Conservation (phyloP, 2,329 filamentous ascomycete genomes). For the Lasiodiplodia hormozganensis region DNA sequence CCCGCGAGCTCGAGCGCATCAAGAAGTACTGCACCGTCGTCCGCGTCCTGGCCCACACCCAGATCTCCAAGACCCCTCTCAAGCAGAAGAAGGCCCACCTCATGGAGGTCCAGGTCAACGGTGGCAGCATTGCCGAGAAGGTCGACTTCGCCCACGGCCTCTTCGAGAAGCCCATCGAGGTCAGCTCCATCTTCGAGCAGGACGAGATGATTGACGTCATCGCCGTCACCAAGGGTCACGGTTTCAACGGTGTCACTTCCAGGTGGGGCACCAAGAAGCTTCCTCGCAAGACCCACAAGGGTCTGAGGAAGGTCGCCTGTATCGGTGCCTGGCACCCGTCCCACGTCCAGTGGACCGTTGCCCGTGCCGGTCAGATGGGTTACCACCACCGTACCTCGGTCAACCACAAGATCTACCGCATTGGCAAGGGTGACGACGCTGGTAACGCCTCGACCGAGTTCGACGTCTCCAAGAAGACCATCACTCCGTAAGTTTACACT, state of each 20-base stretch:
- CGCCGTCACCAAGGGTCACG: slow-evolving; percentile 99
- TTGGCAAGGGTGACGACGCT: slow-evolving; percentile 90
- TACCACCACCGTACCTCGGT: slow-evolving; percentile 99
- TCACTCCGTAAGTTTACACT: slow-evolving; percentile 85
- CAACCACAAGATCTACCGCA: slow-evolving; percentile 99
- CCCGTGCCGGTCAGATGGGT: slow-evolving; percentile 98
- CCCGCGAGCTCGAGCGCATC: slow-evolving; percentile 98
- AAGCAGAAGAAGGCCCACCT: slow-evolving; percentile 99
- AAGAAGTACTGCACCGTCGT: slow-evolving; percentile 99
- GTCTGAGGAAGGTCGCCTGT: slow-evolving; percentile 99
- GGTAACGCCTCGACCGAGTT: slow-evolving; percentile 93
- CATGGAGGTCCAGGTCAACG: slow-evolving; percentile 99
- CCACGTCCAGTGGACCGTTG: slow-evolving; percentile 99
- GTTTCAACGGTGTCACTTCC: slow-evolving; percentile 95
- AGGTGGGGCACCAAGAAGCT: slow-evolving; percentile 99
- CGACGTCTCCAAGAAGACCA: slow-evolving; percentile 98
- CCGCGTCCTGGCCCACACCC: slow-evolving; percentile 98
- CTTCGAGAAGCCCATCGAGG: slow-evolving; percentile 98
- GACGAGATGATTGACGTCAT: slow-evolving; percentile 99
- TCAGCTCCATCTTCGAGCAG: slow-evolving; percentile 96
- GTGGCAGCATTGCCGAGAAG: slow-evolving; percentile 94
- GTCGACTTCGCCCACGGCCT: slow-evolving; percentile 93
- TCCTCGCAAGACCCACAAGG: slow-evolving; percentile 99
- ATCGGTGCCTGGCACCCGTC: slow-evolving; percentile 99
- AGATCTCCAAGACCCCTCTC: slow-evolving; percentile 98